These are phyloP conservation scores for Hortiboletus flavorubellus DNA, from an alignment of 768 basidiomycete genomes.

Conservation along the genomic window DNA sequence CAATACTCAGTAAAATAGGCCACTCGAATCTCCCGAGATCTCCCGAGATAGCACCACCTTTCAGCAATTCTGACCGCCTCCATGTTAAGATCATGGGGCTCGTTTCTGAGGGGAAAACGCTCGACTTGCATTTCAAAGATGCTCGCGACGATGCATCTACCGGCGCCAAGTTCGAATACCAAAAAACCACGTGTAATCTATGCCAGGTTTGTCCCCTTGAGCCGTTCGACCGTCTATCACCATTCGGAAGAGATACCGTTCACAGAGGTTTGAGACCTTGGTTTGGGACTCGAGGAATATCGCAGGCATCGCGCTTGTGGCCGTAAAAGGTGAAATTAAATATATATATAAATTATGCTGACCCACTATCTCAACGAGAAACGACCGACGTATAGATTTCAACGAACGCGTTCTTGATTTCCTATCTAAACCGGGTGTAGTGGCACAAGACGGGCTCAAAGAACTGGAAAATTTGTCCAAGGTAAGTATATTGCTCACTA, in stretches of 20 bases:
- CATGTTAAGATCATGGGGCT: constrained; percentile 6
- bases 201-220: constrained; percentile 6
- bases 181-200: constrained; percentile 3
- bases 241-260: neutral
- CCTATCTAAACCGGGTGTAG: constrained; percentile 10
- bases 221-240: neutral
- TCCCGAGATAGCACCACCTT: neutral
- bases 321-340: constrained; percentile 11
- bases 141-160: constrained; percentile 7
- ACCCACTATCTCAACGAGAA: neutral
- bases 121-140: constrained; percentile 13
- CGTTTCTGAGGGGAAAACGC: constrained; percentile 11
- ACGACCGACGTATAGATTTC: constrained; percentile 10
- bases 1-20: neutral
- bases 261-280: constrained; percentile 12
- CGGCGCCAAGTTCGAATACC: constrained; percentile 5
- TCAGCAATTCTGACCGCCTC: constrained; percentile 7
- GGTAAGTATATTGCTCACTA: neutral
- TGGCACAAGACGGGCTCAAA: constrained; percentile 10
- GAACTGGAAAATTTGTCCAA: constrained; percentile 12
- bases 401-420: constrained; percentile 21
- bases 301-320: constrained; percentile 13
- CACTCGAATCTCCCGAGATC: neutral
- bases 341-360: too few relatives aligned
- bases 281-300: constrained; percentile 20